phyloP scores from a whole-genome alignment of 2,329 filamentous ascomycete genomes.

The Fusarium sp. region DNA sequence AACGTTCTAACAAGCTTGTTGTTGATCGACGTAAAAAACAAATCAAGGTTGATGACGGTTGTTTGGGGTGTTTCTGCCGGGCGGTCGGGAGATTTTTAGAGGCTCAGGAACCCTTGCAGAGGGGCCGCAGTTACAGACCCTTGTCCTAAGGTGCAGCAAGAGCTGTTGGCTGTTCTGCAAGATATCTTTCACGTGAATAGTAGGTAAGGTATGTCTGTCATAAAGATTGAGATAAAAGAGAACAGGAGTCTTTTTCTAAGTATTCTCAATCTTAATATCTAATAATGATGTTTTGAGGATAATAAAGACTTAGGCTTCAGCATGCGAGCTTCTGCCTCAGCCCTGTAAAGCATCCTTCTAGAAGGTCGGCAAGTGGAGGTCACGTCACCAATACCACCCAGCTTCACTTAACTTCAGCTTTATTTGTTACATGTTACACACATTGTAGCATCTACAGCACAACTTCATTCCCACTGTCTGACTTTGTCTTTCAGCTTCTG shows the following conservation, averaged over 20 bases:
- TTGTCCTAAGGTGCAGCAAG: background rate
- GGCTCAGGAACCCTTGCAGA: conserved; percentile 18
- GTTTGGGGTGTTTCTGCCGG: conserved; percentile 50
- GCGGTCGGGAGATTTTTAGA: conserved; percentile 47
- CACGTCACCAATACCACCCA: conserved; percentile 21
- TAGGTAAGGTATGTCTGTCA: too few relatives aligned
- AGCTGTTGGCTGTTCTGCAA: background rate
- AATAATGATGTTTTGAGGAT: background rate
- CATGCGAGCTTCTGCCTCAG: background rate
- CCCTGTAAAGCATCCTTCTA: conserved; percentile 24
- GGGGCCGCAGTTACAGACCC: conserved; percentile 16
- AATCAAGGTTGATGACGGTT: conserved; percentile 16
- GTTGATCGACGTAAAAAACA: conserved; percentile 30
- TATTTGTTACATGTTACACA: conserved; percentile 3
- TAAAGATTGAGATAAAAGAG: background rate
- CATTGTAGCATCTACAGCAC: background rate
- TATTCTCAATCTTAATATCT: background rate
- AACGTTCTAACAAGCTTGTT: background rate
- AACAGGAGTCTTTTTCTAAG: background rate
- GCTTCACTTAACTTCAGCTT: background rate
- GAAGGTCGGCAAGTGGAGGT: conserved; percentile 21
- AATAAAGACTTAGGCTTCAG: background rate
- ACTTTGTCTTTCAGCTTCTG: fast-evolving
- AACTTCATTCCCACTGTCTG: background rate
- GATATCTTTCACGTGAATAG: too few relatives aligned